Evolutionary conservation across 495 filamentous ascomycete genomes (phyloP), one percentile per base, ranked within the genome.

Genomic region (Evernia prunastri): DNA sequence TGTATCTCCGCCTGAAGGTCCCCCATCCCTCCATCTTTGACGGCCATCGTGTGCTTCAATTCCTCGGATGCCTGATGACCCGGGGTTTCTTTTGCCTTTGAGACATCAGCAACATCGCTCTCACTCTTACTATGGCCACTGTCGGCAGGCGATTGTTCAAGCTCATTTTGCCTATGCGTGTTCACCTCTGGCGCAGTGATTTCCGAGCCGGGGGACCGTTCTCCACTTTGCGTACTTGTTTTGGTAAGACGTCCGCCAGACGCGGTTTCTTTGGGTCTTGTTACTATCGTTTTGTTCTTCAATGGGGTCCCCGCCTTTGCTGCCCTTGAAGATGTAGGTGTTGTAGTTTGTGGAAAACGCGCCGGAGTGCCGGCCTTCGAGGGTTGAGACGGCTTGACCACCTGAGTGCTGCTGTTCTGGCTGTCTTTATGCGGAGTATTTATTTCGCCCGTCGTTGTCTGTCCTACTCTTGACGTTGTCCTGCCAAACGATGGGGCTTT

Each of bases 401-500:
- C 27, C 25, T 35, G 62, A 20, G 62, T 58, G 3, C 31, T 43
- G 33, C 36, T 58, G 20, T 51, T 51, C 35, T 53, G 54, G 9
- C n/a, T n/a, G 20, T 43, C 45, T 13, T 42, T 31, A 27, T 43
- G 56, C 2, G 35, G 36, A 39, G 42, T 2, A 37, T 64, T 43
- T 25, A 45, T 59, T 20, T 35, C 20, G 13, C 45, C 25, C n/a
- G 56, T 58, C 33, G 54, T n/a, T 51, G 54, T 56, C 42, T 33
- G 56, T 42, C 56, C 62, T 20, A 23, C 35, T 37, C 56, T 64
- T 25, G 62, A 64, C 31, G 62, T 51, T 39, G 62, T 64, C 20
- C 62, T 64, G n/a, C 62, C 62, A 40, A 64, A 57, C 1, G 56
- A 39, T 9, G 62, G 62, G 18, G 56, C 62, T 58, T 64, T 64